Conservation (phyloP, 2,329 filamentous ascomycete species). For the Aspergillus pseudotamarii region DNA sequence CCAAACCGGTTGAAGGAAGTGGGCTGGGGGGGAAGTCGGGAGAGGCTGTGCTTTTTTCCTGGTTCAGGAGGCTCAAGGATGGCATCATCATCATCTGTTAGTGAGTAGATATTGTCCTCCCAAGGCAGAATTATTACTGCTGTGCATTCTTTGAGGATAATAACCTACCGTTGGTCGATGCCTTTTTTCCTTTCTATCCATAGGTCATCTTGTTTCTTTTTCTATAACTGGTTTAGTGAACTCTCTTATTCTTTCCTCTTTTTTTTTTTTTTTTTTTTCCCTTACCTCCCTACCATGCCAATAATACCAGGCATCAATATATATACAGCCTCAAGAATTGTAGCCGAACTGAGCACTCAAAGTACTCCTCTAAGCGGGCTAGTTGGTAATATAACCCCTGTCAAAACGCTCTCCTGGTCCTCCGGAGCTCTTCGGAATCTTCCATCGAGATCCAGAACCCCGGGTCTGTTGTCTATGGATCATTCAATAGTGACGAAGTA, state of each 20-base stretch:
- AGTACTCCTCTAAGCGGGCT: not conserved
- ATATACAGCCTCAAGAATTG: not conserved
- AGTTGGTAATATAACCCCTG: not conserved
- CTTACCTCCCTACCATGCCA: no score
- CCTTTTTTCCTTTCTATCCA: not conserved
- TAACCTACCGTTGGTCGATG: not conserved
- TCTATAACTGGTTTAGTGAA: not conserved
- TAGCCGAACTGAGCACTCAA: not conserved
- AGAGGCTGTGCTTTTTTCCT: constrained; percentile 7
- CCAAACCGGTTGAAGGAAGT: constrained; percentile 7
- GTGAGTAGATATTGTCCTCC: not conserved
- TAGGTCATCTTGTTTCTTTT: not conserved
- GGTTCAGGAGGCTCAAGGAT: constrained; percentile 3
- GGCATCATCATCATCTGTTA: constrained; percentile 9
- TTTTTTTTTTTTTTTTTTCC: not conserved
- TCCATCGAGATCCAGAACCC: constrained; percentile 3
- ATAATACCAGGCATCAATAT: not conserved
- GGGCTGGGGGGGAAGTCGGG: not conserved
- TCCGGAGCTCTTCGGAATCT: constrained; percentile 3
- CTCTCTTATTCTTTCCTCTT: not conserved
- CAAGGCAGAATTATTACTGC: not conserved
- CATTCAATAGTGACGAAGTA: not conserved
- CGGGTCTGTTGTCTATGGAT: constrained; percentile 1
- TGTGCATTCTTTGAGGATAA: not conserved
- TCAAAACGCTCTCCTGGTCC: not conserved